phyloP scores from a whole-genome alignment of 1,139 yeast genomes.

The Kazachstania sp. region DNA sequence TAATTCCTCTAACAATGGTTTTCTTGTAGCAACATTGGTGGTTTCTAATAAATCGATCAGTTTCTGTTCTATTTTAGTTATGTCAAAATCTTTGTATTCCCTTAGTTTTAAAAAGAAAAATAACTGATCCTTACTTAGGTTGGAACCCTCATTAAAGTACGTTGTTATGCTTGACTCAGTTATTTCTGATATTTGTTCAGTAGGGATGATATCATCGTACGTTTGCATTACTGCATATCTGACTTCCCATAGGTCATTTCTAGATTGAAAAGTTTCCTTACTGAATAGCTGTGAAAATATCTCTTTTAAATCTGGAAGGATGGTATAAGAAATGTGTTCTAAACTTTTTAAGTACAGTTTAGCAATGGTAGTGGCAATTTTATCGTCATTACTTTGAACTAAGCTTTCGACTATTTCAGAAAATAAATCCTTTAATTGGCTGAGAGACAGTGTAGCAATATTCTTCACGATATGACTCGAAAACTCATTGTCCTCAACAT shows the following conservation, averaged over 20 bases:
- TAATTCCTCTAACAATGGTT: conserved; percentile 24
- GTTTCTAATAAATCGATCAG: conserved; percentile 30
- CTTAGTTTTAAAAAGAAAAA: conserved; percentile 41
- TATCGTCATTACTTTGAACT: conserved; percentile 6
- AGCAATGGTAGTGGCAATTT: conserved; percentile 7
- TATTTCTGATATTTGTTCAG: conserved; percentile 13
- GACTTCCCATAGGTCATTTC: conserved; percentile 37
- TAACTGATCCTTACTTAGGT: conserved; percentile 26
- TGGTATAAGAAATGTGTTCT: conserved; percentile 14
- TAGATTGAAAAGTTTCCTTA: conserved; percentile 10
- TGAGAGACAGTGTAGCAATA: conserved; percentile 39
- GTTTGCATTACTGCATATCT: conserved; percentile 42
- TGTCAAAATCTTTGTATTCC: conserved; percentile 36
- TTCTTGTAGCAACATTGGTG: conserved; percentile 5
- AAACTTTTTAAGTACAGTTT: conserved; percentile 18
- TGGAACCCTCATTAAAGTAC: neutral
- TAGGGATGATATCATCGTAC: conserved; percentile 37
- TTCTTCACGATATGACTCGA: conserved; percentile 35
- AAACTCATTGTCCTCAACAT: conserved; percentile 30
- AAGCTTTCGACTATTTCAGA: conserved; percentile 12
- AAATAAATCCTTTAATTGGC: conserved; percentile 34
- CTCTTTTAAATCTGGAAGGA: conserved; percentile 22
- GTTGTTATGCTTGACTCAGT: conserved; percentile 1
- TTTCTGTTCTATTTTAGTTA: conserved; percentile 13
- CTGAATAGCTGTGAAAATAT: conserved; percentile 22